Evolutionary conservation across 2,329 filamentous ascomycete species (phyloP), one percentile per base, ranked within the genome.

Genomic region (Penicillium corylophilum): DNA sequence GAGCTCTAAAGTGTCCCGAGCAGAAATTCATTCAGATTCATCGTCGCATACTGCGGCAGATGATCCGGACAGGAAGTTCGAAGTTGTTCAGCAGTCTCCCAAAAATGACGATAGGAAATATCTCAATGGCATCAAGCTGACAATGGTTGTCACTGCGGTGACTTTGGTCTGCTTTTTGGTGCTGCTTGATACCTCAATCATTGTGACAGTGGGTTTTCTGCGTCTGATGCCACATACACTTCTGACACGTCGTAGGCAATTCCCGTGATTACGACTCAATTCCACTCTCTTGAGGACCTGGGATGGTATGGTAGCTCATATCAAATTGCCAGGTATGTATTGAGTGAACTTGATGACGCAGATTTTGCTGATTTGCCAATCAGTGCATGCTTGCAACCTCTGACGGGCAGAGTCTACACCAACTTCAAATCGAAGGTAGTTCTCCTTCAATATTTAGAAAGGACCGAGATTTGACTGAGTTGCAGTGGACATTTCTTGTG

Each of bases 401-500:
- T 82, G 15, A 74, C 77, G 0, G 81, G 80, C 1, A 82, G 77
- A 59, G 50, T 83, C 1, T 83, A 81, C 54, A 74, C 64, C 2
- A 65, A 74, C 24, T 74, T 77, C 43, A 70, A 56, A 15, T 57
- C 65, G 12, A 71, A 72, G 61, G 69, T 70, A 53, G 36, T 28
- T 22, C 12, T 24, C 15, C 9, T 18, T 12, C 12, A 23, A 24
- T 10, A 7, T 12, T 28, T 13, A 4, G 16, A 12, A 13, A 18
- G 23, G 1, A 15, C 26, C 13, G 5, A 3, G 4, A 6, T 29
- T 38, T 48, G 28, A 42, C 18, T 7, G 2, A n/a, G 54, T 4
- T 18, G 1, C n/a, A 60, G 63, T 65, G 62, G 59, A 56, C 56
- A 0, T 68, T 59, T 36, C 35, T 68, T 13, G 41, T 38, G 7